Evolutionary conservation across 768 basidiomycete species (phyloP).

Genomic region (Neoboletus magnificus): DNA sequence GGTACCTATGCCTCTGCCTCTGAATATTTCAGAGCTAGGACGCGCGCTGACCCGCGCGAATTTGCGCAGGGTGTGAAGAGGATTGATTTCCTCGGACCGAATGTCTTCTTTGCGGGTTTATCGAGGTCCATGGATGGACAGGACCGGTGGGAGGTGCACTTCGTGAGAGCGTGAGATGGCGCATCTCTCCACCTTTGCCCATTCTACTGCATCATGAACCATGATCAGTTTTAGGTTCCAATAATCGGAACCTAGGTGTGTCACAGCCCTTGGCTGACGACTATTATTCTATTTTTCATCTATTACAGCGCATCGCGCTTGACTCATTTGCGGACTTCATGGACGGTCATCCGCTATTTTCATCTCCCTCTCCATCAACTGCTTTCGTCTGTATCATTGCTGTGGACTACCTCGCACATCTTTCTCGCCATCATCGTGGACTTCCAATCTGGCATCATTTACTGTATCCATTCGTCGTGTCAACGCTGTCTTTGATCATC

Average conservation of each 20-base stretch:
- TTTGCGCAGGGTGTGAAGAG: conserved; percentile 38
- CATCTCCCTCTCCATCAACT: background rate
- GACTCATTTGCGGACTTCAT: conserved; percentile 7
- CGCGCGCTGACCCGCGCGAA: conserved; percentile 33
- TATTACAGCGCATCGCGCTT: conserved; percentile 2
- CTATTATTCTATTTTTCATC: conserved; percentile 18
- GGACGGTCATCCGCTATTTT: conserved; percentile 13
- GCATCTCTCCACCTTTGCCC: background rate
- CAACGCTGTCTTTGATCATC: background rate
- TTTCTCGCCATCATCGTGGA: conserved; percentile 7
- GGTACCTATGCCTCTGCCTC: conserved; percentile 19
- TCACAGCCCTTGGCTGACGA: background rate
- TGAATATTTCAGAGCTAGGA: conserved; percentile 30
- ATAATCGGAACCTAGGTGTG: conserved; percentile 9
- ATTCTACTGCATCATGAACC: conserved; percentile 2
- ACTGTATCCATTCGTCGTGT: conserved; percentile 15
- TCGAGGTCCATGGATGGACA: conserved; percentile 23
- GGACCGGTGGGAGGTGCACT: conserved; percentile 30
- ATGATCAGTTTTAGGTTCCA: conserved; percentile 12
- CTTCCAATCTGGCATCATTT: background rate
- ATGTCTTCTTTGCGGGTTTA: conserved; percentile 32
- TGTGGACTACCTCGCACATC: conserved; percentile 7
- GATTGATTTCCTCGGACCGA: conserved; percentile 37
- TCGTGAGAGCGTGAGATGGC: conserved; percentile 17
- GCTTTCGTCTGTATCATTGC: conserved; percentile 12